These are phyloP conservation scores for Carpinus fangiana DNA, from an alignment of 306 rosid genomes.

Conservation along the genomic window DNA sequence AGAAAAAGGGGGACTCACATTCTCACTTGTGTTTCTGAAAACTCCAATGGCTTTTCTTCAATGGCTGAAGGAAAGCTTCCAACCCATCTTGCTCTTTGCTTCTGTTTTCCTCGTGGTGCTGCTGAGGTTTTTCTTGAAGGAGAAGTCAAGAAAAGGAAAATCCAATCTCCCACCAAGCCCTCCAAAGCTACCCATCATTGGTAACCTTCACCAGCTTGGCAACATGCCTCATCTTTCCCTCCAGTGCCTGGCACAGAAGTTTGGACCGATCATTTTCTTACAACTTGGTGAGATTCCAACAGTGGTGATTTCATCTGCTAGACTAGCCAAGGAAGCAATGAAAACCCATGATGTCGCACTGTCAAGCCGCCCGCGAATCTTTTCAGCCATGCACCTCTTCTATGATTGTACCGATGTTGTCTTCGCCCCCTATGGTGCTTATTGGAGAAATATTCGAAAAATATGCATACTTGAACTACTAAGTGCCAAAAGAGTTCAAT, in stretches of 20 bases:
- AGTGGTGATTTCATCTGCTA: slow-evolving; percentile 66
- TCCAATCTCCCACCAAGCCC: slow-evolving; percentile 56
- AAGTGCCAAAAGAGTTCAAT: slow-evolving; percentile 51
- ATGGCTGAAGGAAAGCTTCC: slow-evolving; percentile 26
- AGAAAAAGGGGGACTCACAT: not conserved
- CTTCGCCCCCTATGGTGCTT: slow-evolving; percentile 59
- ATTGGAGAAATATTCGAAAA: slow-evolving; percentile 63
- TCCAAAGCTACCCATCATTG: slow-evolving; percentile 51
- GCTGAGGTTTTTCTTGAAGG: slow-evolving; percentile 25
- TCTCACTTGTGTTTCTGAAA: not conserved
- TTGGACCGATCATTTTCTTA: slow-evolving; percentile 53
- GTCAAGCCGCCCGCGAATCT: slow-evolving; percentile 43
- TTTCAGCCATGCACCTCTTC: slow-evolving; percentile 57
- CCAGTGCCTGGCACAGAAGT: slow-evolving; percentile 36
- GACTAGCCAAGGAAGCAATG: slow-evolving; percentile 56
- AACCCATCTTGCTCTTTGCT: slow-evolving; percentile 19
- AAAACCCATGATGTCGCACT: slow-evolving; percentile 70
- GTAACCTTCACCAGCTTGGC: slow-evolving; percentile 61
- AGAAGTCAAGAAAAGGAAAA: slow-evolving; percentile 26
- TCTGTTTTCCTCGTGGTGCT: slow-evolving; percentile 23
- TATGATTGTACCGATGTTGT: slow-evolving; percentile 57
- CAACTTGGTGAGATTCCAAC: slow-evolving; percentile 71
- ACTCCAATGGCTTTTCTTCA: slow-evolving; percentile 35
- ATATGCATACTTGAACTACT: slow-evolving; percentile 60
- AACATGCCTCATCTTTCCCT: slow-evolving; percentile 55